Conservation (phyloP, 1,139 yeast species). For the Sporopachydermia cereana region DNA sequence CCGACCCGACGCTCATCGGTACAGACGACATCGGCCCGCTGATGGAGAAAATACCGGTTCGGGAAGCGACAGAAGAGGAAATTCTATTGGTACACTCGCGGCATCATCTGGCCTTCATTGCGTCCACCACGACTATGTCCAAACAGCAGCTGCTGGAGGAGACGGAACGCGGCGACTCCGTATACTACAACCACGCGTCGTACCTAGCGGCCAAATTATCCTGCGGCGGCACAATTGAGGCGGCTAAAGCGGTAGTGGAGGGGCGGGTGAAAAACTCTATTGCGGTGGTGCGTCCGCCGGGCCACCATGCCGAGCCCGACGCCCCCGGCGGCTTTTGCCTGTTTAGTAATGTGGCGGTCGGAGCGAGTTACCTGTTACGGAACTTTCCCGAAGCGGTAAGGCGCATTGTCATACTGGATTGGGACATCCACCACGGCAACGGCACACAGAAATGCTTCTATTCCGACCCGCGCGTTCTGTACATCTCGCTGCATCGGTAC, state of each 20-base stretch:
- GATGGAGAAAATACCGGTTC: conserved; percentile 79
- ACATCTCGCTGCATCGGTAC: conserved; percentile 83
- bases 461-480: conserved; percentile 81
- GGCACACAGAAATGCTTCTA: conserved; percentile 93
- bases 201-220: conserved; percentile 78
- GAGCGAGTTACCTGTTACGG: conserved; percentile 76
- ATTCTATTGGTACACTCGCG: conserved; percentile 76
- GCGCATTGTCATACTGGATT: conserved; percentile 74
- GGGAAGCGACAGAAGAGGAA: conserved; percentile 84
- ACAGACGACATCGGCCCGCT: conserved; percentile 74
- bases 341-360: conserved; percentile 94
- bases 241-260: conserved; percentile 90
- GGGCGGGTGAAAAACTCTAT: conserved; percentile 83
- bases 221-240: conserved; percentile 96
- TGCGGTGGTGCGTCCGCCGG: conserved; percentile 97
- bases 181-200: conserved; percentile 89
- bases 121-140: conserved; percentile 66
- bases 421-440: conserved; percentile 98
- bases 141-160: conserved; percentile 69
- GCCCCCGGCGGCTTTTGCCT: conserved; percentile 95
- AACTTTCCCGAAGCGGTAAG: conserved; percentile 83
- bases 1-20: conserved; percentile 73
- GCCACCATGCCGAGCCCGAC: conserved; percentile 98
- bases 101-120: conserved; percentile 66
- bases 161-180: conserved; percentile 89